phyloP scores from a whole-genome alignment of 108 stramenopile species.

The Pseudonitzschia multistriata region DNA sequence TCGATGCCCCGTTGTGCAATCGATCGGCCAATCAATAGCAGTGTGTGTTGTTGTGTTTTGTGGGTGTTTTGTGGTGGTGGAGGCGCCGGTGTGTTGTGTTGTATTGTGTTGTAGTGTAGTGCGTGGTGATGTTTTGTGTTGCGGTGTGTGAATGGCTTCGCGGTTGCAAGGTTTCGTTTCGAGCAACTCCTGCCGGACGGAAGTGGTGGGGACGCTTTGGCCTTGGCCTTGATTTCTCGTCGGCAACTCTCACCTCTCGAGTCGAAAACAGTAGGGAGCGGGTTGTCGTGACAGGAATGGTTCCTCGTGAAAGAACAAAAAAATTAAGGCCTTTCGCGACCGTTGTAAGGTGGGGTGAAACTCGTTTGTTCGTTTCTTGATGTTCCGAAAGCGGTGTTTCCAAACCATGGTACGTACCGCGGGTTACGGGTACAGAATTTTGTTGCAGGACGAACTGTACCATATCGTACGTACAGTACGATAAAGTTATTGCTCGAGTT shows the following conservation, averaged over 20 bases:
- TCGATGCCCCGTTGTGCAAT: background rate
- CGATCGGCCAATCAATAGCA: background rate
- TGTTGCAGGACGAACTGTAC: no score
- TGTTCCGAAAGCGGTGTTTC: no score
- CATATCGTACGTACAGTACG: no score
- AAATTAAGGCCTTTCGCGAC: background rate
- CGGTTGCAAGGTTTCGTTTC: background rate
- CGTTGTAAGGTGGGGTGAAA: background rate
- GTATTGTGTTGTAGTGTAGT: slow-evolving; percentile 3
- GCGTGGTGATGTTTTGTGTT: background rate
- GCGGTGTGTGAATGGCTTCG: background rate
- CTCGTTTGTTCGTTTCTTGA: no score
- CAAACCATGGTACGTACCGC: no score
- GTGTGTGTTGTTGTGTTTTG: background rate
- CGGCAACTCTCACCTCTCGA: no score
- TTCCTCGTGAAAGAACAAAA: no score
- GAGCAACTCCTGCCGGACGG: background rate
- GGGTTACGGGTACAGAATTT: no score
- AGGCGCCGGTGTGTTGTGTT: background rate
- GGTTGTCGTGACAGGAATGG: no score
- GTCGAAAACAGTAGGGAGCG: no score
- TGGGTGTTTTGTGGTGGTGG: background rate
- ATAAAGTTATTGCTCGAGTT: background rate
- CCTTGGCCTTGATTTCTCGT: no score
- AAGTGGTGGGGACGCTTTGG: no score